A percentile compares a stretch with the other conserved stretches of the same genome.
phyloP scores from a whole-genome alignment of 2,329 filamentous ascomycete genomes.

The Incumbomyces lentus region DNA sequence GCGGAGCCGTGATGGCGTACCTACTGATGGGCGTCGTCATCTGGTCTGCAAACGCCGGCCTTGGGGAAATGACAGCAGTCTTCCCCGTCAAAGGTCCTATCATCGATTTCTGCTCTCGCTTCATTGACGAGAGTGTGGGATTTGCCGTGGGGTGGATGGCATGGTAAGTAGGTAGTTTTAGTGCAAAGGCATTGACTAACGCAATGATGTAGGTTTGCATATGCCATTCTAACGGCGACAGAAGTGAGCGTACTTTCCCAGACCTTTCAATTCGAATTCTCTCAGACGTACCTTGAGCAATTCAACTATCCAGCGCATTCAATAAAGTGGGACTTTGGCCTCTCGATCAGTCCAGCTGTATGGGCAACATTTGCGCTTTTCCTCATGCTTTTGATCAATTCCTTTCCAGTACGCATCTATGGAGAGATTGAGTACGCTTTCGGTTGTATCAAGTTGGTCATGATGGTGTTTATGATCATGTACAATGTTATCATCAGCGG shows the following conservation, averaged over 20 bases:
- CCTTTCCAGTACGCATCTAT: constrained; percentile 28
- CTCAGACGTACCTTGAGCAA: constrained; percentile 23
- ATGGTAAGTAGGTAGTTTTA: constrained; percentile 24
- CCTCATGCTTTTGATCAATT: constrained; percentile 27
- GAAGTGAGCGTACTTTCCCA: constrained; percentile 32
- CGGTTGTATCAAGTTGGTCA: constrained; percentile 28
- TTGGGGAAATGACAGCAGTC: constrained; percentile 33
- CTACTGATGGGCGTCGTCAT: constrained; percentile 36
- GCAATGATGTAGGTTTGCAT: constrained; percentile 23
- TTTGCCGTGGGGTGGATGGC: constrained; percentile 36
- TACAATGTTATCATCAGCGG: constrained; percentile 33
- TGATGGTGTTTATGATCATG: constrained; percentile 32
- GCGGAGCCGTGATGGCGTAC: constrained; percentile 22
- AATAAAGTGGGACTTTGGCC: constrained; percentile 24
- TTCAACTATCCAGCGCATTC: constrained; percentile 27
- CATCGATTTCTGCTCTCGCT: constrained; percentile 28
- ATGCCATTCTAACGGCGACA: constrained; percentile 25
- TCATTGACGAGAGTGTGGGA: constrained; percentile 32
- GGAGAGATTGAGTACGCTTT: constrained; percentile 29
- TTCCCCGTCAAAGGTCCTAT: constrained; percentile 30
- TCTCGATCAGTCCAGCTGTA: constrained; percentile 28
- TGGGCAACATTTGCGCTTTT: constrained; percentile 28
- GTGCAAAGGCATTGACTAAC: constrained; percentile 1
- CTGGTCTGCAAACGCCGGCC: constrained; percentile 33
- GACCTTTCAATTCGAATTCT: constrained; percentile 32